phyloP scores from a whole-genome alignment of 2,329 filamentous ascomycete genomes.

The Fonsecaea nubica region DNA sequence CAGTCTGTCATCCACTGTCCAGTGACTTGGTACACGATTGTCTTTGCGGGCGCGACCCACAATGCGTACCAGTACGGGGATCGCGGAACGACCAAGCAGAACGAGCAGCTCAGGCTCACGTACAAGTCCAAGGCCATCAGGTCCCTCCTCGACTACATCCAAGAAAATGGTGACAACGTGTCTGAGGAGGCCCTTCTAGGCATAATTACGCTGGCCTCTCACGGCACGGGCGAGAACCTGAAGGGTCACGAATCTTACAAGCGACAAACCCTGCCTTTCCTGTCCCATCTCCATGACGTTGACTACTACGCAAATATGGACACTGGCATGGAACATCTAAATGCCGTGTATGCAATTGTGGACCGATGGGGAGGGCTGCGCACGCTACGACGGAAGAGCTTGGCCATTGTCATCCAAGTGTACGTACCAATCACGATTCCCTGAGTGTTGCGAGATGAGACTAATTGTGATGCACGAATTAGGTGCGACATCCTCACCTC shows the following conservation, averaged over 20 bases:
- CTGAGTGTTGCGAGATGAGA: too few species aligned
- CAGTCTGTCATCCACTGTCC: constrained; percentile 21
- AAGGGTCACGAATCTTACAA: constrained; percentile 18
- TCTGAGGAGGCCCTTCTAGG: constrained; percentile 20
- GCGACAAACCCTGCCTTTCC: constrained; percentile 10
- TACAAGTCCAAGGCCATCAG: constrained; percentile 28
- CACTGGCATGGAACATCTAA: constrained; percentile 24
- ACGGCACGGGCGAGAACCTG: constrained; percentile 27
- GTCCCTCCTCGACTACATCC: constrained; percentile 18
- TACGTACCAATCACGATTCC: constrained; percentile 1
- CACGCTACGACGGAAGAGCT: constrained; percentile 15
- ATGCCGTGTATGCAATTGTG: constrained; percentile 25
- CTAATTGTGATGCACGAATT: neutral
- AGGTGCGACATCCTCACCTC: constrained; percentile 13
- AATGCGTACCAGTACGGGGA: constrained; percentile 23
- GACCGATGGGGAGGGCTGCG: constrained; percentile 27
- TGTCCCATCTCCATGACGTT: constrained; percentile 25
- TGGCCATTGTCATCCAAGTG: constrained; percentile 26
- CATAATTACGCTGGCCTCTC: constrained; percentile 25
- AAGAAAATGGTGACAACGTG: constrained; percentile 5
- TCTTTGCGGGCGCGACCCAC: constrained; percentile 24
- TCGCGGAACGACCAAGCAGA: constrained; percentile 17
- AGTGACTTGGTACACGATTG: constrained; percentile 22
- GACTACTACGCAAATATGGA: constrained; percentile 27
- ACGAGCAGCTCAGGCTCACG: constrained; percentile 20